phyloP scores from a whole-genome alignment of 1,284 basidiomycete genomes.

The Meira miltonrushii region DNA sequence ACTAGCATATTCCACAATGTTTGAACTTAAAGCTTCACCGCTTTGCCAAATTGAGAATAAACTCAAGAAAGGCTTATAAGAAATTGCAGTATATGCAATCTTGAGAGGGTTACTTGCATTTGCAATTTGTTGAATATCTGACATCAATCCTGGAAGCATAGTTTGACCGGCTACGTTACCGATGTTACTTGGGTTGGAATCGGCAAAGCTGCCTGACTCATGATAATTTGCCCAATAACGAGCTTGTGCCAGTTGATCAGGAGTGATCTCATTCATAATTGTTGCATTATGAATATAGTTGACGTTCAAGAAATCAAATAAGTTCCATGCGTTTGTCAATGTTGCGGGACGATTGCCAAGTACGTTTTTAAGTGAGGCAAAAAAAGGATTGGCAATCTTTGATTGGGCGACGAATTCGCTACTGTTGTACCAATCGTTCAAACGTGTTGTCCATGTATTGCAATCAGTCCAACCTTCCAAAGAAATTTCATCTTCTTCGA shows the following conservation, averaged over 20 bases:
- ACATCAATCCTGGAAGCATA: slow-evolving; percentile 66
- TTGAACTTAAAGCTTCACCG: slow-evolving; percentile 17
- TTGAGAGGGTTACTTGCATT: slow-evolving; percentile 73
- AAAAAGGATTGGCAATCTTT: slow-evolving; percentile 63
- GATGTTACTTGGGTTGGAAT: slow-evolving; percentile 61
- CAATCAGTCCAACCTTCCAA: slow-evolving; percentile 73
- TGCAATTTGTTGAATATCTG: slow-evolving; percentile 67
- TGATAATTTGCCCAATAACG: slow-evolving; percentile 66
- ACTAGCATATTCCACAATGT: slow-evolving; percentile 68
- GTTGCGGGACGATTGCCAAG: slow-evolving; percentile 65
- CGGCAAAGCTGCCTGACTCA: slow-evolving; percentile 70
- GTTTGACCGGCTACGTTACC: slow-evolving; percentile 79
- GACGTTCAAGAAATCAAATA: slow-evolving; percentile 66
- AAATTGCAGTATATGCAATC: slow-evolving; percentile 66
- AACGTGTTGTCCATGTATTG: slow-evolving; percentile 17
- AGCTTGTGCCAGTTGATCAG: slow-evolving; percentile 16
- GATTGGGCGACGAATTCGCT: slow-evolving; percentile 60
- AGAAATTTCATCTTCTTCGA: slow-evolving; percentile 73
- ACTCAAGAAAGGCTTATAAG: slow-evolving; percentile 83
- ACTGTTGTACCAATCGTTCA: slow-evolving; percentile 39
- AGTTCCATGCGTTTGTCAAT: slow-evolving; percentile 64
- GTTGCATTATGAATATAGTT: slow-evolving; percentile 60
- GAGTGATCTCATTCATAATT: slow-evolving; percentile 22
- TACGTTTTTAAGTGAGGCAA: slow-evolving; percentile 62
- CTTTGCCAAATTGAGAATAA: slow-evolving; percentile 64